Base-by-base conservation (phyloP, 192 early-diverging fungal species). In the Rhizophagus prolifer region DNA sequence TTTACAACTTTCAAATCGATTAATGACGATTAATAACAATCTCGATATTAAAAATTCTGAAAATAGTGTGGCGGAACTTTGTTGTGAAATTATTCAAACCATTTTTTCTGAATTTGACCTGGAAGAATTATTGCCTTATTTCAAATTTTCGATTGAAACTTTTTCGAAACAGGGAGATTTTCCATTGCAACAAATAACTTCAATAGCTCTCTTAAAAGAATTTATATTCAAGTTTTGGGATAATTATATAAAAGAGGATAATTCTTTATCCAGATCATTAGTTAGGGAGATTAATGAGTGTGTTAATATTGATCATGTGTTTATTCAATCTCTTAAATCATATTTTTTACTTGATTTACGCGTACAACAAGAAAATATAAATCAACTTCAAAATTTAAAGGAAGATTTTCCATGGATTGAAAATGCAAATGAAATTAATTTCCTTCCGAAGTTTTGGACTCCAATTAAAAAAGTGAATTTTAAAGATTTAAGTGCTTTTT, bases 361-460 rank as follows among this genome's bases (percentile, higher is more conserved):
- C 4, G 0, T 12, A 0, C 41, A 12, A 12, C 41, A 41, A 41
- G 1, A 41, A 9, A 1, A 50, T 50, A 4, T 19, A 21, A 7
- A 6, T 6, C 16, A 54, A 7, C 14, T 54, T 54, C 5, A 54
- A 1, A 19, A 19, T 5, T 19, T 54, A 54, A 4, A 54, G 19
- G 19, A 21, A 5, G 50, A 54, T 21, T 54, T 54, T 54, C 50
- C 50, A 19, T 54, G 50, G 50, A 54, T 21, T 54, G 19, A 54
- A 54, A 54, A 54, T 54, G 6, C 21, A 6, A 0, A 6, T 1
- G 2, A 54, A 21, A 54, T 54, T 1, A 54, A 16, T 54, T 54
- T 6, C 6, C 50, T 54, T 19, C 50, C 50, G 6, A 54, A 30
- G 28, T 25, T 78, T 30, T 78, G 77, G 77, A 19, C 59, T 13